Conservation (phyloP, 352 stramenopile genomes). For the Globisporangium emineosum region DNA sequence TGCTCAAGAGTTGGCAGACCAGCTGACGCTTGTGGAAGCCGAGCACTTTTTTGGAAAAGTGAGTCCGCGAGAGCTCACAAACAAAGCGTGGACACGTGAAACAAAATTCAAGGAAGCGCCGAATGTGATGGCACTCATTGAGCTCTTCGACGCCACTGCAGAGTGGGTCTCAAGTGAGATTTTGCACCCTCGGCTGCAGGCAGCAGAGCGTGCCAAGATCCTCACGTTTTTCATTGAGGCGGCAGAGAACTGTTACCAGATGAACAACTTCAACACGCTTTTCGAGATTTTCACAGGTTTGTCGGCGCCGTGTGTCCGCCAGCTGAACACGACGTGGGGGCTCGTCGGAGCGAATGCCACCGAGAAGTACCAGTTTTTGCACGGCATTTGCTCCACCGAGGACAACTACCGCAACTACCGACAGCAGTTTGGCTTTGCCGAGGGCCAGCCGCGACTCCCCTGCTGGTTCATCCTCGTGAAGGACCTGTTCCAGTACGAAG, state of each 20-base stretch:
- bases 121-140: slow-evolving; percentile 80
- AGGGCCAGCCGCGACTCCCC: slow-evolving; percentile 72
- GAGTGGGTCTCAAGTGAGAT: slow-evolving; percentile 89
- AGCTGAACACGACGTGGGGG: slow-evolving; percentile 83
- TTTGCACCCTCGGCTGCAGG: slow-evolving; percentile 79
- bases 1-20: slow-evolving; percentile 71
- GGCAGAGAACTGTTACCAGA: slow-evolving; percentile 75
- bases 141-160: slow-evolving; percentile 81
- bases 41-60: slow-evolving; percentile 74
- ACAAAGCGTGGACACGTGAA: slow-evolving; percentile 85
- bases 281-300: slow-evolving; percentile 81
- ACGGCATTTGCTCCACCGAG: slow-evolving; percentile 77
- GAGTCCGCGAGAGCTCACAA: slow-evolving; percentile 74
- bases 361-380: slow-evolving; percentile 82
- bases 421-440: slow-evolving; percentile 70
- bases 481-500: slow-evolving; percentile 85
- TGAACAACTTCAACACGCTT: slow-evolving; percentile 90
- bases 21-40: slow-evolving; percentile 78
- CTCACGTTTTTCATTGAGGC: slow-evolving; percentile 85
- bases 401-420: slow-evolving; percentile 87
- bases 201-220: slow-evolving; percentile 74
- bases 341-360: slow-evolving; percentile 53
- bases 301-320: slow-evolving; percentile 75
- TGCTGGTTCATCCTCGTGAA: slow-evolving; percentile 88
- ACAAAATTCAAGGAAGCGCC: slow-evolving; percentile 78